Base-by-base conservation (phyloP, 345 rosid genomes). In the Eucalyptus pauciflora region DNA sequence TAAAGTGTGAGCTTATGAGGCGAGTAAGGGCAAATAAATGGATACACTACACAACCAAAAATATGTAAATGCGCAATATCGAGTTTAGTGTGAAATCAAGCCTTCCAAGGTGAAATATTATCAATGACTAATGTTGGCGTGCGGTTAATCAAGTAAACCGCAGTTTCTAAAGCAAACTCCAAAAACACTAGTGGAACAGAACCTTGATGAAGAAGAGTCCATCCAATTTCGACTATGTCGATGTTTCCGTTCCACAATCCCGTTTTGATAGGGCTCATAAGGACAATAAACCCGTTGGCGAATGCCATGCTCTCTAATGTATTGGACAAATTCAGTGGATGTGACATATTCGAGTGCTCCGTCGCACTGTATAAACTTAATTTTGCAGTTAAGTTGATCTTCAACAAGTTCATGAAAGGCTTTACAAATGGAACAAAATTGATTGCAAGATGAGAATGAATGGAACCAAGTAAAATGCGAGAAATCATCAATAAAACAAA, bases 51-150 rank as follows among this genome's bases (percentile, higher is more conserved):
- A 56, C 29, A 56, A 56, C 62, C 6, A 56, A 56, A 56, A 56
- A 1, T 10, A 24, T 10, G 1, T 24, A 24, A 24, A 56, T 56
- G 62, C 1, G 13, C 13, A 1, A 56, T 9, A 56, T 56, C 0
- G 1, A 25, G 62, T 56, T 56, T 24, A 56, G 13, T 56, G 62
- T 24, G 62, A 56, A 56, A 24, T 24, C 27, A 56, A 56, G 62
- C 62, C 13, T 56, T 13, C 16, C 16, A 60, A 60, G 31, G 8
- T 60, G 67, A 52, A 60, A 27, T 27, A 60, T 27, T 27, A 27
- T 27, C 31, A 60, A 60, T 12, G 31, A 27, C 15, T 7, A 29
- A 25, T 60, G 67, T 27, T 60, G 31, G 31, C 1, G 2, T 27
- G 67, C 0, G 8, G 16, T 60, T 60, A 25, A 27, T 60, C 4